Conservation (phyloP, 257 asterid genomes). For the Solanum gracilifrons region DNA sequence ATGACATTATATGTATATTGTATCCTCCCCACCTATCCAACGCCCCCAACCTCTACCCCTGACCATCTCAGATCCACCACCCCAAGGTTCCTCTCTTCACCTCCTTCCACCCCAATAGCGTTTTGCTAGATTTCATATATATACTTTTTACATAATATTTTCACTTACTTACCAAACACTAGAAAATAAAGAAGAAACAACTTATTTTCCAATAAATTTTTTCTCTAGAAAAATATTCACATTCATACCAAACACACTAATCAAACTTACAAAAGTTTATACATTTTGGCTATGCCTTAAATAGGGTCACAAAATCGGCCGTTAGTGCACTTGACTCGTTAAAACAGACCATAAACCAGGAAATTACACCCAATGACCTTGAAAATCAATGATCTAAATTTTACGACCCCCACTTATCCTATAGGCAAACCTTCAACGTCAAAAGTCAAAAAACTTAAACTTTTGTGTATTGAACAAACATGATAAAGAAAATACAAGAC, state of each 20-base stretch:
- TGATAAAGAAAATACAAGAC: neutral
- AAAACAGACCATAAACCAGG: neutral
- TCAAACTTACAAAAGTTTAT: neutral
- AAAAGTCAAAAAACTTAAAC: neutral
- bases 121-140: too few species aligned
- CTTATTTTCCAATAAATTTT: too few species aligned
- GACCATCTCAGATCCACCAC: neutral
- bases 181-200: too few species aligned
- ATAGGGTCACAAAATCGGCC: neutral
- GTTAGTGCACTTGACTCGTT: neutral
- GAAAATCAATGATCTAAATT: neutral
- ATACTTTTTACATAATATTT: too few species aligned
- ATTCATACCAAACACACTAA: neutral
- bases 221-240: neutral
- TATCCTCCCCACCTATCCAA: too few species aligned
- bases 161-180: neutral
- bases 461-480: neutral
- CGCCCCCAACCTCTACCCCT: too few species aligned
- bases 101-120: neutral
- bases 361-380: neutral
- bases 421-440: neutral
- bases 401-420: neutral
- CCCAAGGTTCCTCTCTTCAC: neutral
- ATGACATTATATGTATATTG: too few species aligned
- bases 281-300: neutral